Evolutionary conservation across 2,329 filamentous ascomycete species (phyloP).

Genomic region (Lojkania enalia): DNA sequence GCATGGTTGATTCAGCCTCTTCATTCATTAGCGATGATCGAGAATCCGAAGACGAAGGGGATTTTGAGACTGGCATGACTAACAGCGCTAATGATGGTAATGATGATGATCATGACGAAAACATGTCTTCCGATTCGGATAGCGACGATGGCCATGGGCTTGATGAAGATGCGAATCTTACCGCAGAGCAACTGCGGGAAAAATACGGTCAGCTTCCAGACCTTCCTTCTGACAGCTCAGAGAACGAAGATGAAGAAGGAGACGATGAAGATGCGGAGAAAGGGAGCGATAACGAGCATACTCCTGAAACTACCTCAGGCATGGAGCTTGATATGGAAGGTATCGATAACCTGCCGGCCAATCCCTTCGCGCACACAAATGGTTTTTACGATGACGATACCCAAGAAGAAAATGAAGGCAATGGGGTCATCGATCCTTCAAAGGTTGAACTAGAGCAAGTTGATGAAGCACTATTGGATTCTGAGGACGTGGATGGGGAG

Average conservation of each 20-base stretch:
- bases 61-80: slow-evolving; percentile 47
- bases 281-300: slow-evolving; percentile 23
- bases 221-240: slow-evolving; percentile 38
- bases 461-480: slow-evolving; percentile 45
- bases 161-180: slow-evolving; percentile 66
- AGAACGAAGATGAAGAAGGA: slow-evolving; percentile 33
- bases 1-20: slow-evolving; percentile 40
- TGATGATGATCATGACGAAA: slow-evolving; percentile 49
- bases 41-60: slow-evolving; percentile 46
- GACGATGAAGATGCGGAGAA: slow-evolving; percentile 36
- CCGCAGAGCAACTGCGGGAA: slow-evolving; percentile 67
- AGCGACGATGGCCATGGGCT: slow-evolving; percentile 47
- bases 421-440: slow-evolving; percentile 35
- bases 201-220: slow-evolving; percentile 70
- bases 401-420: slow-evolving; percentile 12
- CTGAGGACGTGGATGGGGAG: slow-evolving; percentile 32
- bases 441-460: slow-evolving; percentile 46
- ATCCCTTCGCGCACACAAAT: slow-evolving; percentile 22
- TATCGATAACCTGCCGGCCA: slow-evolving; percentile 12
- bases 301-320: slow-evolving; percentile 36
- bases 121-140: slow-evolving; percentile 40
- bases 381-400: slow-evolving; percentile 26
- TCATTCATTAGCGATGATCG: slow-evolving; percentile 46
- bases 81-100: slow-evolving; percentile 34
- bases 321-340: slow-evolving; percentile 33